Evolutionary conservation across 1,139 yeast genomes (phyloP).

Genomic region (Nakaseomyces sp.): DNA sequence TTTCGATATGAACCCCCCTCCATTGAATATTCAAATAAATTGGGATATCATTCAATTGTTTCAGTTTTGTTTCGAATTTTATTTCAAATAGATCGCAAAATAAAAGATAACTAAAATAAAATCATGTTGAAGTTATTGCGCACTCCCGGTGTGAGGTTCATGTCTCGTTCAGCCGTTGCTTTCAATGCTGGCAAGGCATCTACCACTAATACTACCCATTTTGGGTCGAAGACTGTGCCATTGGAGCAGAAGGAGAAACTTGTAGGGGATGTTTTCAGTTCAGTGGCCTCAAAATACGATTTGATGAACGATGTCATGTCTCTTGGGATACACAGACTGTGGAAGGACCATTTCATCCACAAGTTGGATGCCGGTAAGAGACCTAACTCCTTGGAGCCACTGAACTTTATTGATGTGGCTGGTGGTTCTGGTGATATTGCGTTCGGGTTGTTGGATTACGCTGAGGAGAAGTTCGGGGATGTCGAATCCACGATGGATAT

Average conservation of each 20-base stretch:
- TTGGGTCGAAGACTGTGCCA: constrained; percentile 82
- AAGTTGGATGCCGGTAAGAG: constrained; percentile 90
- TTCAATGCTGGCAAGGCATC: background rate
- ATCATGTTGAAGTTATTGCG: background rate
- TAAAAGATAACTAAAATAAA: too few relatives aligned
- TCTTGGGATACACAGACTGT: constrained; percentile 83
- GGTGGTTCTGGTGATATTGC: constrained; percentile 99
- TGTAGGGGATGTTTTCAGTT: constrained; percentile 84
- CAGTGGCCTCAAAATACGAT: constrained; percentile 91
- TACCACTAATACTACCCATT: constrained; percentile 50
- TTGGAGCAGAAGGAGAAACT: constrained; percentile 74
- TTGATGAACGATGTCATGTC: constrained; percentile 98
- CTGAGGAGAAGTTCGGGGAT: constrained; percentile 71
- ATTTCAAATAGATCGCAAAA: too few relatives aligned
- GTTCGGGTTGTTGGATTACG: constrained; percentile 87
- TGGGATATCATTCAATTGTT: too few relatives aligned
- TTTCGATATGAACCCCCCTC: too few relatives aligned
- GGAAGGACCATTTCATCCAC: constrained; percentile 88
- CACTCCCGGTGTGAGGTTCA: background rate
- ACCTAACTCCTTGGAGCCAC: constrained; percentile 70
- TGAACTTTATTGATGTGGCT: constrained; percentile 89
- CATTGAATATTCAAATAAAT: too few relatives aligned
- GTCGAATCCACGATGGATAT: constrained; percentile 72
- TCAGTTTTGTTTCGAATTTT: too few relatives aligned
- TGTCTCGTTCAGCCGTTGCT: background rate